Base-by-base conservation (phyloP, 1,284 basidiomycete species). In the Ustilago loliicola region DNA sequence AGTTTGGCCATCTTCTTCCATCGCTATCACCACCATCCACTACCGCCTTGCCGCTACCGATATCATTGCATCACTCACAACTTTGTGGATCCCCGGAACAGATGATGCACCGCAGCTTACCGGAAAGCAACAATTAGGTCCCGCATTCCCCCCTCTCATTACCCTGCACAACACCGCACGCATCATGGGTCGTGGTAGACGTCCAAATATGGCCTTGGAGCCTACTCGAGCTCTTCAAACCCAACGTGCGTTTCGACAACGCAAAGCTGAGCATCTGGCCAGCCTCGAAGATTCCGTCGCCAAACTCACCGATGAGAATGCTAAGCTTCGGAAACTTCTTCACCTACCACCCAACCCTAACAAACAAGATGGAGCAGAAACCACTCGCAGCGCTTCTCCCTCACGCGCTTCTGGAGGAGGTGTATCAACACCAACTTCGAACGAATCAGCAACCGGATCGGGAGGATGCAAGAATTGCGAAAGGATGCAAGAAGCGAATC, bases 191-290 rank as follows among this genome's bases (percentile, higher is more conserved):
- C 71, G 80, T 15, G 80, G 80, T 13, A 38, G 80, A 10, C 55
- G 79, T 3, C 78, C 78, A 36, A 78, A 81, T 45, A 23, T 76
- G 21, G 59, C 78, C 1, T 64, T 81, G 0, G 80, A 81, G 66
- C 80, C 80, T 0, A 80, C 78, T 15, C 54, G 78, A 3, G 69
- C 77, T 3, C 62, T 81, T 0, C 76, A 80, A 36, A 80, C 80
- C 1, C 79, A 80, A 36, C 61, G 79, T 0, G 79, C 75, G 2
- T 81, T 81, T 42, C 75, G 80, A 13, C 71, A 80, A 42, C 78
- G 80, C 30, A 75, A 76, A 57, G 80, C 80, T 1, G 72, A 80
- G 30, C 71, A 81, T 27, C 61, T 81, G 0, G 58, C 65, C 6
- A 36, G 21, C 6, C 61, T 81, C 3, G 78, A 81, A 25, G 69